phyloP scores from a whole-genome alignment of 2,329 filamentous ascomycete genomes.

The Sporothrix pallida region DNA sequence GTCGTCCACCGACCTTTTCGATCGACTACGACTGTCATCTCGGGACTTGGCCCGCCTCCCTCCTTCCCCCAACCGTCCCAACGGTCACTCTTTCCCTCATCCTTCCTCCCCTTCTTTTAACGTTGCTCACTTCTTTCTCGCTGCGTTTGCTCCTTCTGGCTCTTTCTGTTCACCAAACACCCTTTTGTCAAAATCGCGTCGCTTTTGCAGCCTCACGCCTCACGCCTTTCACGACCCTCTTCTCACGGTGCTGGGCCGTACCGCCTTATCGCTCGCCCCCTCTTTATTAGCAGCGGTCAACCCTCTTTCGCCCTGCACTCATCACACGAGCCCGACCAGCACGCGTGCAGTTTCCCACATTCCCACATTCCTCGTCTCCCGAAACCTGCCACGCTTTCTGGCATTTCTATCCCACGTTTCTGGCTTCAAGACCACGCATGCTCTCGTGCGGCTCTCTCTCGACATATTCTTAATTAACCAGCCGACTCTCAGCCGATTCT shows the following conservation, averaged over 20 bases:
- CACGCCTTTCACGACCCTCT: background rate
- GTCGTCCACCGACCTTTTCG: constrained; percentile 8
- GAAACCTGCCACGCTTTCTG: constrained; percentile 8
- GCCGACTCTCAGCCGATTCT: constrained; percentile 24
- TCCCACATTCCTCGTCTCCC: constrained; percentile 15
- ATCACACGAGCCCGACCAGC: constrained; percentile 24
- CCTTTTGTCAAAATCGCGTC: constrained; percentile 1
- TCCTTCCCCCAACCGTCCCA: constrained; percentile 15
- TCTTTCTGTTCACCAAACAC: background rate
- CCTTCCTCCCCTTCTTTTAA: background rate
- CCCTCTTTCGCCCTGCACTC: constrained; percentile 9
- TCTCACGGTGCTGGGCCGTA: constrained; percentile 12
- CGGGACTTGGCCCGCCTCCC: constrained; percentile 23
- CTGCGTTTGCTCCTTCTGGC: background rate
- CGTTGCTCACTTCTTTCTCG: background rate
- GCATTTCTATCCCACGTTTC: background rate
- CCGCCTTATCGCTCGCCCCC: constrained; percentile 26
- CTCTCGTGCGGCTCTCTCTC: constrained; percentile 1
- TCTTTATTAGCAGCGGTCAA: constrained; percentile 16
- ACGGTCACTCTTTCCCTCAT: background rate
- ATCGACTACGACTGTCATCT: constrained; percentile 22
- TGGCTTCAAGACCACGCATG: constrained; percentile 5
- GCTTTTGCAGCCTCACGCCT: background rate
- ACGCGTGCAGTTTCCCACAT: background rate
- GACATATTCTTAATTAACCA: background rate